Conservation (phyloP, 1,284 basidiomycete genomes). For the Schizophyllum commune region DNA sequence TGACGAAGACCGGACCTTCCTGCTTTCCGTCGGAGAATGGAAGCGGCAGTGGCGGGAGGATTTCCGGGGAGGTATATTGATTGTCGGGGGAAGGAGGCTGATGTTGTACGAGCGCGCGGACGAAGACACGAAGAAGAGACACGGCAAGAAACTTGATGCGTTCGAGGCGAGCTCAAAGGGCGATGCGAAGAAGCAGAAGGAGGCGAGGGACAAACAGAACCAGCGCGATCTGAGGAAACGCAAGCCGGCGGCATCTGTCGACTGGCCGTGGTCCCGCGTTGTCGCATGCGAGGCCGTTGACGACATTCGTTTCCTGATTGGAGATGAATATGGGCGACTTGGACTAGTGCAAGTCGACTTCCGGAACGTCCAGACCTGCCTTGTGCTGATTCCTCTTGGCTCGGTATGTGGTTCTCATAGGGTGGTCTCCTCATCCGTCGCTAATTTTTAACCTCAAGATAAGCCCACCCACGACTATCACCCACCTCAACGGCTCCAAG, state of each 20-base stretch:
- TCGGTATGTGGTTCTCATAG: conserved; percentile 40
- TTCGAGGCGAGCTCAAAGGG: conserved; percentile 40
- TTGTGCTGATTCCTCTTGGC: conserved; percentile 67
- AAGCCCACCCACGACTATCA: conserved; percentile 69
- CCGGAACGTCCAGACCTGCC: conserved; percentile 25
- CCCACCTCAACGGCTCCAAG: conserved; percentile 69
- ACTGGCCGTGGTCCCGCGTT: conserved; percentile 69
- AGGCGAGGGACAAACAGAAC: conserved; percentile 47
- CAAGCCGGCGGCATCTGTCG: conserved; percentile 43
- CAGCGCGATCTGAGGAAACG: conserved; percentile 44
- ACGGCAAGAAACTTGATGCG: conserved; percentile 43
- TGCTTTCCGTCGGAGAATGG: not conserved
- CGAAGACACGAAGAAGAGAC: conserved; percentile 38
- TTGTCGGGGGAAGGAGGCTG: conserved; percentile 58
- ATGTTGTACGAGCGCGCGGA: conserved; percentile 50
- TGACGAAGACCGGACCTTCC: conserved; percentile 21
- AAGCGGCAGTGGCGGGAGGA: not conserved
- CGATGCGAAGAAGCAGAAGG: conserved; percentile 29
- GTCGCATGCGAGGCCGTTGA: conserved; percentile 36
- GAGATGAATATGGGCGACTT: conserved; percentile 73
- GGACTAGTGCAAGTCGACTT: conserved; percentile 52
- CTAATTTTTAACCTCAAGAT: conserved; percentile 34
- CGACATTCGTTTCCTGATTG: conserved; percentile 51
- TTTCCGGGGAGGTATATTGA: conserved; percentile 52
- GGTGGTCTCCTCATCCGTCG: not conserved